Percentiles rank a stretch among this genome's conserved stretches.
These are phyloP conservation scores for Lolium perenne DNA, from an alignment of 176 grass and related monocot genomes.

Conservation along the genomic window DNA sequence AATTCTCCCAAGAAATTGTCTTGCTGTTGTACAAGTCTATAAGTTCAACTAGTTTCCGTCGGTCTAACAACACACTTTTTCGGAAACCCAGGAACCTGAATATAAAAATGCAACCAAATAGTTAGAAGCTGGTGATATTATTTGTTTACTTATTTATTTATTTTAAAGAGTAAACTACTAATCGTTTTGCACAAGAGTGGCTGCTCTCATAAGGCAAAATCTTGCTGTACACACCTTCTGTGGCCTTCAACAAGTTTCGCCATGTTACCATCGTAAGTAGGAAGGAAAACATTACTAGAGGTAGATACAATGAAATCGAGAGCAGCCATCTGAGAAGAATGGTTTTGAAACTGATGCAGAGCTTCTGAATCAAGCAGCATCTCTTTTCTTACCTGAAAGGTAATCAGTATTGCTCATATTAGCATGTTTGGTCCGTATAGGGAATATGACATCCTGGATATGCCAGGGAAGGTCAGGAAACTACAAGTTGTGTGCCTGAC, in stretches of 20 bases:
- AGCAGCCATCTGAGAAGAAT: constrained; percentile 98
- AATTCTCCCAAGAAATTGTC: constrained; percentile 76
- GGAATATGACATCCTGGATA: neutral
- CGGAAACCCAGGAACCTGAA: constrained; percentile 71
- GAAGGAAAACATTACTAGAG: constrained; percentile 87
- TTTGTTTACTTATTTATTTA: no score
- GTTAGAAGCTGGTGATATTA: neutral
- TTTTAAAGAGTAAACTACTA: no score
- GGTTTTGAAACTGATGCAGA: constrained; percentile 83
- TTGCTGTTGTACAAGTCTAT: constrained; percentile 71
- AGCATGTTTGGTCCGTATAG: neutral
- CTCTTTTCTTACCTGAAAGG: constrained; percentile 88
- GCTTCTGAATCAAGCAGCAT: constrained; percentile 69
- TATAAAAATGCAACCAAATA: constrained; percentile 18
- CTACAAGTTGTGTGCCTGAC: neutral
- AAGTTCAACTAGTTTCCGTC: constrained; percentile 69
- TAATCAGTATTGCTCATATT: constrained; percentile 36
- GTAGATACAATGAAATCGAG: constrained; percentile 96
- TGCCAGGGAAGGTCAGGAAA: neutral
- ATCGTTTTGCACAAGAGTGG: no score
- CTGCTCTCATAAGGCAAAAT: neutral
- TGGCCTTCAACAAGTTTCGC: constrained; percentile 91
- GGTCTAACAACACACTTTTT: constrained; percentile 77
- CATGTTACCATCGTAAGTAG: constrained; percentile 95
- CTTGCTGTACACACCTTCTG: constrained; percentile 59